Evolutionary conservation across 345 rosid genomes (phyloP).

Genomic region (Eucalyptus victrix): DNA sequence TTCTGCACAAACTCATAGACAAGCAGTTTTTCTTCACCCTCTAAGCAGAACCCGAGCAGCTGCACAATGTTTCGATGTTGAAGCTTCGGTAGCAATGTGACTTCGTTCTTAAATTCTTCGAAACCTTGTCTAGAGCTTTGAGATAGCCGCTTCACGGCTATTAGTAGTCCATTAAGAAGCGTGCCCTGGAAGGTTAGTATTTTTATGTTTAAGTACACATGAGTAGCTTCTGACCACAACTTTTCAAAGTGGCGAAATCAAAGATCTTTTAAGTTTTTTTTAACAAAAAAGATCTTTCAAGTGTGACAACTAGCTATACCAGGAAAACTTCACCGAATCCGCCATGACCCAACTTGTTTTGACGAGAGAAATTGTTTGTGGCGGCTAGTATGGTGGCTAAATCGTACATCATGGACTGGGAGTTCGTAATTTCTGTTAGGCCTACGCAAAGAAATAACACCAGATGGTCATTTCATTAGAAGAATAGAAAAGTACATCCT

Average conservation of each 20-base stretch:
- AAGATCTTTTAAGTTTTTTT: neutral
- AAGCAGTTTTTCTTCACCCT: neutral
- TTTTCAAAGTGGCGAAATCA: neutral
- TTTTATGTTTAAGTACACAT: neutral
- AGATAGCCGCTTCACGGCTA: conserved; percentile 38
- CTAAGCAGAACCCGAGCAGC: neutral
- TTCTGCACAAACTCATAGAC: neutral
- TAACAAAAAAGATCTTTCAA: neutral
- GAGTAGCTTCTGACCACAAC: neutral
- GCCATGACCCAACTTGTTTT: neutral
- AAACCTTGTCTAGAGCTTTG: conserved; percentile 21
- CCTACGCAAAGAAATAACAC: neutral
- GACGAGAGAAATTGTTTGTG: neutral
- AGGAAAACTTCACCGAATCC: neutral
- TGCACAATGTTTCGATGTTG: neutral
- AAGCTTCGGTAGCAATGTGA: neutral
- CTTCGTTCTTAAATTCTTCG: neutral
- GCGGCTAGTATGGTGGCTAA: neutral
- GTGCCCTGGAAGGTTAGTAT: conserved; percentile 8
- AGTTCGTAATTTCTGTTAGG: neutral
- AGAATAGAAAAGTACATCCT: neutral
- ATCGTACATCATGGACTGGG: neutral
- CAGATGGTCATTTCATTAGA: neutral
- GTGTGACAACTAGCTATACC: neutral
- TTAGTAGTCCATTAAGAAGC: conserved; percentile 10